These are phyloP conservation scores for Harringtonia lauricola DNA, from an alignment of 2,329 filamentous ascomycete species.

Conservation along the genomic window DNA sequence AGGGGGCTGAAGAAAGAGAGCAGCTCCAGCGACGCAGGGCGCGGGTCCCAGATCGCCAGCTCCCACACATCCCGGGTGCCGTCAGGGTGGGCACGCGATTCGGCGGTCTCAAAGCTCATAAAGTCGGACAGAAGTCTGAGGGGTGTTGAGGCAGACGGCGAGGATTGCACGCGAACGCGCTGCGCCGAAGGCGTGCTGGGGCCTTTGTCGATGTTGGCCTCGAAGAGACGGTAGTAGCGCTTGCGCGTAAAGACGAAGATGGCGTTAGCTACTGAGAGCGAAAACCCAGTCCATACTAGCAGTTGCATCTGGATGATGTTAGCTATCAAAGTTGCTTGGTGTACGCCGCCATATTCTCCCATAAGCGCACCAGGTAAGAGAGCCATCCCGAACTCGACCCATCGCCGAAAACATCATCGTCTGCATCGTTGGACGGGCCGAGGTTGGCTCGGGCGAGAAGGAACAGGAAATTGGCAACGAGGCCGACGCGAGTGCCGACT, in stretches of 20 bases:
- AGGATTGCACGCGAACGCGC: constrained; percentile 79
- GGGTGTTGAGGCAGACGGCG: constrained; percentile 61
- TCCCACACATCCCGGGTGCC: constrained; percentile 87
- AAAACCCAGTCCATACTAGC: constrained; percentile 57
- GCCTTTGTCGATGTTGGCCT: constrained; percentile 65
- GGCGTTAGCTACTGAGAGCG: constrained; percentile 63
- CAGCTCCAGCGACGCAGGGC: constrained; percentile 68
- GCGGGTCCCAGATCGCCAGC: constrained; percentile 83
- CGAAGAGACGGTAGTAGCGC: constrained; percentile 84
- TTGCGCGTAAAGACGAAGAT: constrained; percentile 72
- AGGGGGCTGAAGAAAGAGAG: constrained; percentile 90
- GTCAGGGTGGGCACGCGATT: constrained; percentile 75
- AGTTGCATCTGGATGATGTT: constrained; percentile 45
- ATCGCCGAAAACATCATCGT: constrained; percentile 73
- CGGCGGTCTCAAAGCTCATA: constrained; percentile 58
- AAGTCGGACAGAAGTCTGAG: constrained; percentile 61
- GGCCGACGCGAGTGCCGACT: constrained; percentile 64
- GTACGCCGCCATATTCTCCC: background rate
- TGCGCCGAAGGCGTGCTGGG: constrained; percentile 76
- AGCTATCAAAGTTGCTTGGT: too few species aligned
- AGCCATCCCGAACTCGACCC: constrained; percentile 11
- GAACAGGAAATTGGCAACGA: constrained; percentile 69
- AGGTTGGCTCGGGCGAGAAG: constrained; percentile 75
- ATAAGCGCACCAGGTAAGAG: constrained; percentile 9
- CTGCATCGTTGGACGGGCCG: constrained; percentile 34